Conservation (phyloP, 2,329 filamentous ascomycete genomes). For the Pestalotiopsis sp. region DNA sequence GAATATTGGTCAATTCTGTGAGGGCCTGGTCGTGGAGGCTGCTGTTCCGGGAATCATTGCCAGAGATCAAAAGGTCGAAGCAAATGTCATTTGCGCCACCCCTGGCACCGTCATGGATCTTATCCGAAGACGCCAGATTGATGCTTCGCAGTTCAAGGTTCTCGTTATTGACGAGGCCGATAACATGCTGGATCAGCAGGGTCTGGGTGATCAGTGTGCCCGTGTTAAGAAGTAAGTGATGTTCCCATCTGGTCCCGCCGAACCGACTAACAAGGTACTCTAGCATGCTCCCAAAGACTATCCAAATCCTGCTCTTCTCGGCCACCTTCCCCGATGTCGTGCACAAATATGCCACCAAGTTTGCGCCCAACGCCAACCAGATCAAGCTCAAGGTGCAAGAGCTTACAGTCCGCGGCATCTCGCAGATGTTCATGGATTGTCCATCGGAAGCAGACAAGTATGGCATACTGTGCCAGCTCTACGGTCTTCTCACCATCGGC, state of each 20-base stretch:
- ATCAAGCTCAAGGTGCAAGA: constrained; percentile 89
- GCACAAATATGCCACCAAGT: constrained; percentile 78
- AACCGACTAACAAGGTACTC: constrained; percentile 31
- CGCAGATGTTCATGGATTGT: constrained; percentile 97
- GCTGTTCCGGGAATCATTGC: constrained; percentile 80
- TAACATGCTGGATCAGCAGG: constrained; percentile 97
- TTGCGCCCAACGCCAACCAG: constrained; percentile 83
- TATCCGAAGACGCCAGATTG: constrained; percentile 75
- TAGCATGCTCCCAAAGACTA: constrained; percentile 71
- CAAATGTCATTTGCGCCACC: constrained; percentile 87
- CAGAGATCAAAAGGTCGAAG: constrained; percentile 69
- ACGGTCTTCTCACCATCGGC: constrained; percentile 93
- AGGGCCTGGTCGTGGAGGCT: constrained; percentile 74
- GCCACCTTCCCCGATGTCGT: constrained; percentile 91
- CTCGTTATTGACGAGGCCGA: constrained; percentile 96
- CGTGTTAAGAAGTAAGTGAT: constrained; percentile 78
- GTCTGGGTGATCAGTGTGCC: constrained; percentile 91
- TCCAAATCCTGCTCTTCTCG: constrained; percentile 95
- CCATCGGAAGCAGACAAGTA: constrained; percentile 83
- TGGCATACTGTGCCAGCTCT: constrained; percentile 85
- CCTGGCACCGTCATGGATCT: constrained; percentile 92
- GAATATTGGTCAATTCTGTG: constrained; percentile 82
- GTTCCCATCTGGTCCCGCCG: neutral
- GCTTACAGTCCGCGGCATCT: constrained; percentile 94
- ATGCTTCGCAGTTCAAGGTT: constrained; percentile 72